These are phyloP conservation scores for Solanum arcanum DNA, from an alignment of 257 asterid species.

Conservation along the genomic window DNA sequence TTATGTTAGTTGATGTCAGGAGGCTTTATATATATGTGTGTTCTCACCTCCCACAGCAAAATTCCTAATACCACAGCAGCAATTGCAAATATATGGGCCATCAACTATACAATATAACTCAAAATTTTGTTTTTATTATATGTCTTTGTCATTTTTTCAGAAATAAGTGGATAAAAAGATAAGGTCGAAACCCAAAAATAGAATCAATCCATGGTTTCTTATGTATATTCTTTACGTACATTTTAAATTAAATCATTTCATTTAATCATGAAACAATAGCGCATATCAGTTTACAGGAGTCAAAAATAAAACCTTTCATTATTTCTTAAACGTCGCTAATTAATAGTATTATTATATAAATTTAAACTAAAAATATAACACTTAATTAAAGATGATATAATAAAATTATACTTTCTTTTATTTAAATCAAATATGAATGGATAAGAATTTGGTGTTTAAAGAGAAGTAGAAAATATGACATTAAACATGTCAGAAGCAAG, in stretches of 20 bases:
- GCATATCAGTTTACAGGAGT: no score
- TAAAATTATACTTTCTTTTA: no score
- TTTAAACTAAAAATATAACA: no score
- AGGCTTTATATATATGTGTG: not conserved
- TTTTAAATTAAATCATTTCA: no score
- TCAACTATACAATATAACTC: not conserved
- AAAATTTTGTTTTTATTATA: not conserved
- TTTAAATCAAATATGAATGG: no score
- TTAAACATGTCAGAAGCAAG: not conserved
- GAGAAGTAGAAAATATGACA: not conserved
- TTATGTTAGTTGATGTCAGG: not conserved
- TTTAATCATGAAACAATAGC: no score
- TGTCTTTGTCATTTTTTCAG: not conserved
- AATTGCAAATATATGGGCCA: not conserved
- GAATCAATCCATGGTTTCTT: not conserved
- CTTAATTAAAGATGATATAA: fast-evolving
- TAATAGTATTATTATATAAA: no score
- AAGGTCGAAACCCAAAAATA: not conserved
- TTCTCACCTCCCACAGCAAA: not conserved
- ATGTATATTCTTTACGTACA: not conserved
- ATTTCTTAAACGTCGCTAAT: no score
- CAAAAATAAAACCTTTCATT: no score
- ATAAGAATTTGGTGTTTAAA: not conserved
- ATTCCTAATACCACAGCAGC: not conserved
- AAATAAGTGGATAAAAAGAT: not conserved